These are phyloP conservation scores for Otatea glauca DNA, from an alignment of 176 grass and related monocot genomes.

Conservation along the genomic window DNA sequence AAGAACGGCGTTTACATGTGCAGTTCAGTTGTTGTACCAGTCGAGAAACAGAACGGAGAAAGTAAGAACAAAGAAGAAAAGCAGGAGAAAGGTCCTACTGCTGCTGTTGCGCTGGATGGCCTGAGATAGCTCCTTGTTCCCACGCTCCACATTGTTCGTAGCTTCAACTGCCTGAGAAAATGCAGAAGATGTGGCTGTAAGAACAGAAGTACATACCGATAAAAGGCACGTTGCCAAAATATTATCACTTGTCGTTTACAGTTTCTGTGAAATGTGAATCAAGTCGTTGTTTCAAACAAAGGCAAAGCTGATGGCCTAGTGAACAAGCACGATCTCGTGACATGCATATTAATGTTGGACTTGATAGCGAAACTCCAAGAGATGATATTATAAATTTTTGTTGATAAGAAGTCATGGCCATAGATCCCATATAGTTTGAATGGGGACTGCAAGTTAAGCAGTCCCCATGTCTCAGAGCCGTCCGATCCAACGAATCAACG, in stretches of 20 bases:
- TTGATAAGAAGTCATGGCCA: too few relatives aligned
- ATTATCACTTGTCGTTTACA: background rate
- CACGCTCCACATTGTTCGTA: constrained; percentile 87
- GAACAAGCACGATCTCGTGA: background rate
- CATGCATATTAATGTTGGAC: background rate
- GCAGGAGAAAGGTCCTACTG: constrained; percentile 94
- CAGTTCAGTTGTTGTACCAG: constrained; percentile 72
- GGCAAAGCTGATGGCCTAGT: background rate
- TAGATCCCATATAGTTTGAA: too few relatives aligned
- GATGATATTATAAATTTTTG: too few relatives aligned
- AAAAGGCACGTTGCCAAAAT: background rate
- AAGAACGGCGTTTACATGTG: constrained; percentile 9
- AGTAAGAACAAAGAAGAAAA: constrained; percentile 96
- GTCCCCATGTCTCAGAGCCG: too few relatives aligned
- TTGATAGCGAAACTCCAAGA: background rate
- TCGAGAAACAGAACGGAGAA: constrained; percentile 93
- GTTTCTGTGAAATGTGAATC: background rate
- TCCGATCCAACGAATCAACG: too few relatives aligned
- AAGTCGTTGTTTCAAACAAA: background rate
- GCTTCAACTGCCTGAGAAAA: constrained; percentile 85
- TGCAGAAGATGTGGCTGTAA: background rate
- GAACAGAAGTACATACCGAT: background rate
- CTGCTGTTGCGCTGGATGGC: constrained; percentile 90
- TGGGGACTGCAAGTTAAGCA: too few relatives aligned
- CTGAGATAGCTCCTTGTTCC: constrained; percentile 86